Conservation (phyloP, 148 eudicot species). For the Rhododendron kiyosumense region DNA sequence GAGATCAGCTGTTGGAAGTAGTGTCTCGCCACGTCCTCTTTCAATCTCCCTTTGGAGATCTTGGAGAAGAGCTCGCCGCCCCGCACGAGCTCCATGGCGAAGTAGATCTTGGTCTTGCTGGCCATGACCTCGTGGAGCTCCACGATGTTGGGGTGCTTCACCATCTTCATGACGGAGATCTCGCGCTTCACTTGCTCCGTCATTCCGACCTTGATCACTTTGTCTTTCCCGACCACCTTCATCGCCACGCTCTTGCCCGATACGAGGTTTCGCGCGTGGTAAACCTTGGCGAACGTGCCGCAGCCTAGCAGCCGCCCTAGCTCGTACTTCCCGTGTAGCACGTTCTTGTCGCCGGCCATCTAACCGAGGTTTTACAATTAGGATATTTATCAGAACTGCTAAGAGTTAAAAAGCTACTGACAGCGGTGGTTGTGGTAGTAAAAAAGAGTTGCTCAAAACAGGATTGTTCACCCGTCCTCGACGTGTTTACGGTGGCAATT, state of each 20-base stretch:
- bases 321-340: constrained; percentile 37
- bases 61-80: constrained; percentile 43
- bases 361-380: neutral
- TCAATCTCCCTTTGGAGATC: constrained; percentile 24
- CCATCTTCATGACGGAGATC: constrained; percentile 40
- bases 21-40: constrained; percentile 25
- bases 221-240: constrained; percentile 36
- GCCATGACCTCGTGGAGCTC: constrained; percentile 41
- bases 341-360: constrained; percentile 11
- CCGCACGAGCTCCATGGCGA: constrained; percentile 35
- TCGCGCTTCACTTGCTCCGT: constrained; percentile 38
- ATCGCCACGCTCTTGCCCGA: constrained; percentile 39
- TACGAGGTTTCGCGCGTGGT: constrained; percentile 24
- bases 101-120: constrained; percentile 37
- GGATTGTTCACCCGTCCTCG: constrained; percentile 59
- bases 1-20: constrained; percentile 43
- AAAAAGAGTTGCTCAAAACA: neutral
- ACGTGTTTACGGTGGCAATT: constrained; percentile 85
- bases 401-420: neutral
- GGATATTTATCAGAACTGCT: neutral
- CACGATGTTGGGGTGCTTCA: constrained; percentile 32
- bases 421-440: too few relatives aligned
- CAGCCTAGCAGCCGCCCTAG: constrained; percentile 28
- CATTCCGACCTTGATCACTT: constrained; percentile 31
- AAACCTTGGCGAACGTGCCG: constrained; percentile 44